Conservation (phyloP, 177 flowering plant genomes). For the Tripterygium wilfordii region DNA sequence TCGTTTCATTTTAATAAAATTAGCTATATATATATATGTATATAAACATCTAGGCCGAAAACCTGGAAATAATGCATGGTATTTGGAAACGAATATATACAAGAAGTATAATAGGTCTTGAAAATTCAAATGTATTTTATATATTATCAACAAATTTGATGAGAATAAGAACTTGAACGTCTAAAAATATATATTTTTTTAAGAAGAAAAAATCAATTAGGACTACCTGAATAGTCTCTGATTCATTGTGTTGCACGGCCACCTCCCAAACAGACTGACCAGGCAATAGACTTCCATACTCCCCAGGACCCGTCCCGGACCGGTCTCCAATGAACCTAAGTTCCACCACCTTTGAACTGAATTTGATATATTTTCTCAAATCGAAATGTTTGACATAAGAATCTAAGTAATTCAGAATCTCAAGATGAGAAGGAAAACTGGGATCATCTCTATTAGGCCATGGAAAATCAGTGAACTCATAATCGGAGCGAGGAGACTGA, state of each 20-base stretch:
- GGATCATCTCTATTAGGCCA: slow-evolving; percentile 70
- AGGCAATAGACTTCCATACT: slow-evolving; percentile 34
- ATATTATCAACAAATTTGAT: not conserved
- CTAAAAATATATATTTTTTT: no score
- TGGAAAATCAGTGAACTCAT: slow-evolving; percentile 85
- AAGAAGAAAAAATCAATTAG: no score
- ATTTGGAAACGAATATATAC: no score
- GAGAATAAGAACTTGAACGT: slow-evolving; percentile 3
- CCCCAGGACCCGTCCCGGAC: slow-evolving; percentile 11
- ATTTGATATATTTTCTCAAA: slow-evolving; percentile 47
- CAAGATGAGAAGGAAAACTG: slow-evolving; percentile 57
- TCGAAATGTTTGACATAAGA: slow-evolving; percentile 73
- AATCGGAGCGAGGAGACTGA: slow-evolving; percentile 78
- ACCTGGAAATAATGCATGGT: no score
- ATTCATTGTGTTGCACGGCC: slow-evolving; percentile 45
- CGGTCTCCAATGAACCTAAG: slow-evolving; percentile 48
- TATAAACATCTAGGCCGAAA: no score
- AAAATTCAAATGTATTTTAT: no score
- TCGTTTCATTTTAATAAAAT: no score
- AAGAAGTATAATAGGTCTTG: no score
- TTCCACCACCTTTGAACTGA: slow-evolving; percentile 79
- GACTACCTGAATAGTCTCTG: slow-evolving; percentile 65
- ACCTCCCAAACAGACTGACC: slow-evolving; percentile 82
- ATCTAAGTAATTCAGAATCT: slow-evolving; percentile 70
- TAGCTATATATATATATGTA: no score